These are phyloP conservation scores for Pseudogymnoascus sp. DNA, from an alignment of 2,329 filamentous ascomycete species.

Conservation along the genomic window DNA sequence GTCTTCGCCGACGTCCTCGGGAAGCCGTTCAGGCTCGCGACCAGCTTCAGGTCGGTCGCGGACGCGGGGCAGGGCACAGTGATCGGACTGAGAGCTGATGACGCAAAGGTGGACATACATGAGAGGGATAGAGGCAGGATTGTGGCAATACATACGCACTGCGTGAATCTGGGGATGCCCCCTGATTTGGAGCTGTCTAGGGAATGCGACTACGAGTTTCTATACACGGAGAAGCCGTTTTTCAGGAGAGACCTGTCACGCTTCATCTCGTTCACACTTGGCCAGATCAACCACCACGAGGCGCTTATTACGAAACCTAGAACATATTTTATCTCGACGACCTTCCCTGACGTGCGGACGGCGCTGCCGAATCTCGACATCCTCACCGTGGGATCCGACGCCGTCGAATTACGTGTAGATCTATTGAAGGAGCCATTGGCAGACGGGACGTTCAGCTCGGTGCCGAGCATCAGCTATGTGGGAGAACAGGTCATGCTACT, in stretches of 20 bases:
- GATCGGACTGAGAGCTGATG: constrained; percentile 53
- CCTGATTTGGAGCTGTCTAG: constrained; percentile 59
- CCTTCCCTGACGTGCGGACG: constrained; percentile 76
- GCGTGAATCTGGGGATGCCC: constrained; percentile 61
- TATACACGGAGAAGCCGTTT: constrained; percentile 67
- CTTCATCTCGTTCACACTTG: constrained; percentile 71
- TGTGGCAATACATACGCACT: constrained; percentile 69
- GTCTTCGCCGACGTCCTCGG: constrained; percentile 73
- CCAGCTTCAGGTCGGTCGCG: constrained; percentile 46
- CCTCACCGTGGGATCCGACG: constrained; percentile 76
- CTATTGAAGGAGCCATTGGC: constrained; percentile 63
- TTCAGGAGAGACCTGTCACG: constrained; percentile 69
- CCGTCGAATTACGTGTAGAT: constrained; percentile 78
- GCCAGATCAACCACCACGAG: constrained; percentile 71
- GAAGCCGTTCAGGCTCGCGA: constrained; percentile 57
- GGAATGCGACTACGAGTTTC: constrained; percentile 75
- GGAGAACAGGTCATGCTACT: constrained; percentile 80
- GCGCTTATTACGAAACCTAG: constrained; percentile 69
- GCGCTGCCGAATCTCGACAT: constrained; percentile 82
- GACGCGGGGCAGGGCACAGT: constrained; percentile 55
- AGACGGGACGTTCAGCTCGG: constrained; percentile 52
- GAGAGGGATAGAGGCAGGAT: constrained; percentile 51
- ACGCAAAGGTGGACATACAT: constrained; percentile 50
- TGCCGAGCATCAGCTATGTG: constrained; percentile 76
- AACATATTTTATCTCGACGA: constrained; percentile 81